Evolutionary conservation across 768 basidiomycete genomes (phyloP).

Genomic region (Pluteus cervinus): DNA sequence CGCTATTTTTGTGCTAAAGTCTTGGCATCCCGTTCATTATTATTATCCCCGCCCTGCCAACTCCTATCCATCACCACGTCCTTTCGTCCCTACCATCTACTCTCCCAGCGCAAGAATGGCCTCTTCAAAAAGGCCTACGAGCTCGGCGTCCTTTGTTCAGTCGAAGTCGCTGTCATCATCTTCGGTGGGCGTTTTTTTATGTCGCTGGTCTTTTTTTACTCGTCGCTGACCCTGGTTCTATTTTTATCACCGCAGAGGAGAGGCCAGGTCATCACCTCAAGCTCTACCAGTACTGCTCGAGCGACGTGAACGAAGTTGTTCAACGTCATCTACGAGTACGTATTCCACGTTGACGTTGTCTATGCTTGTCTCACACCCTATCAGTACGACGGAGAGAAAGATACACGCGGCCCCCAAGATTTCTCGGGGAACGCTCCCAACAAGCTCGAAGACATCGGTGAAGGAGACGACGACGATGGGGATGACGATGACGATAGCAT

Average conservation of each 20-base stretch:
- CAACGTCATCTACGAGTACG: constrained; percentile 53
- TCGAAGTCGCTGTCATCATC: constrained; percentile 85
- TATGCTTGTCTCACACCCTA: constrained; percentile 10
- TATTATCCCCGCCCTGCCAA: constrained; percentile 24
- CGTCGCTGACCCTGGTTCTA: constrained; percentile 26
- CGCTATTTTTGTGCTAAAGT: constrained; percentile 57
- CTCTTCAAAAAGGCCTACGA: constrained; percentile 91
- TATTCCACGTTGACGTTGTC: constrained; percentile 6
- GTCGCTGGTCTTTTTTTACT: constrained; percentile 4
- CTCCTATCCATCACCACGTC: constrained; percentile 14
- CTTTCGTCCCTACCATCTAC: constrained; percentile 8
- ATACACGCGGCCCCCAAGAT: constrained; percentile 38
- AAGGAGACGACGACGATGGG: constrained; percentile 34
- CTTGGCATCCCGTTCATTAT: constrained; percentile 37
- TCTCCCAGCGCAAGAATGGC: constrained; percentile 73
- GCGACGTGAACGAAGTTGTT: constrained; percentile 64
- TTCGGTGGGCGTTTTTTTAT: constrained; percentile 37
- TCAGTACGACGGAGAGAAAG: constrained; percentile 46
- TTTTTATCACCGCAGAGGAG: constrained; percentile 56
- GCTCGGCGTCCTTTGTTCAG: constrained; percentile 84
- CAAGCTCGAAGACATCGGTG: constrained; percentile 29
- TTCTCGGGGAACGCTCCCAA: constrained; percentile 32
- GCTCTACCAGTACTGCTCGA: constrained; percentile 77
- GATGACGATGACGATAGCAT: constrained; percentile 33
- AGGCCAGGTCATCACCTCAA: constrained; percentile 74